Conservation (phyloP, 2,329 filamentous ascomycete genomes). For the Aspergillus hiratsukae region DNA sequence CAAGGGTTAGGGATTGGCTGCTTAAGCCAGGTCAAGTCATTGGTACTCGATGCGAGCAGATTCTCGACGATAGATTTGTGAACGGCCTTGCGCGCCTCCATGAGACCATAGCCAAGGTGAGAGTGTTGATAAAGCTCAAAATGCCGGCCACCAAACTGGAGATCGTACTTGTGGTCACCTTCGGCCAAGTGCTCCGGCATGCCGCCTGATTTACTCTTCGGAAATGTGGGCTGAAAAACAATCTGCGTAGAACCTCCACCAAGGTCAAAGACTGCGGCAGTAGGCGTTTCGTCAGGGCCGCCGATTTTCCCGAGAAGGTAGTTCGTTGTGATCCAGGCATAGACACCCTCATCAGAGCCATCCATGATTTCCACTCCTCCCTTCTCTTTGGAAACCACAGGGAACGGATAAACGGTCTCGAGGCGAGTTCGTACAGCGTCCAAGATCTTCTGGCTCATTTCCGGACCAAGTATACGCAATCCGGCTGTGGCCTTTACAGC, state of each 20-base stretch:
- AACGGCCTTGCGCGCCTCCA: constrained; percentile 86
- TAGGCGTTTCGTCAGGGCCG: constrained; percentile 80
- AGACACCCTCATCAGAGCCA: constrained; percentile 93
- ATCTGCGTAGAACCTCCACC: constrained; percentile 97
- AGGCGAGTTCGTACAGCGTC: constrained; percentile 77
- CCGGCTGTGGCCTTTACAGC: constrained; percentile 98
- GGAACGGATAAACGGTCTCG: constrained; percentile 89
- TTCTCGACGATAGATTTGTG: constrained; percentile 72
- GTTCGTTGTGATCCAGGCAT: constrained; percentile 98
- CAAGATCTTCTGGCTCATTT: constrained; percentile 78
- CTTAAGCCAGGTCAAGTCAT: constrained; percentile 63
- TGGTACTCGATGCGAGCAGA: constrained; percentile 59
- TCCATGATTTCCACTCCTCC: constrained; percentile 96
- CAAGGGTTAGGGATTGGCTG: constrained; percentile 77
- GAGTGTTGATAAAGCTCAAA: constrained; percentile 98
- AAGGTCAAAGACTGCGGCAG: constrained; percentile 91
- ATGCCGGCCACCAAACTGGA: constrained; percentile 82
- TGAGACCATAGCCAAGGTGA: constrained; percentile 92
- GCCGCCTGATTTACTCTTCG: constrained; percentile 64
- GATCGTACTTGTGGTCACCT: constrained; percentile 92
- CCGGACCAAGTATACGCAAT: constrained; percentile 75
- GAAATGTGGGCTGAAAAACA: constrained; percentile 94
- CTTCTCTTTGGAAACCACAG: constrained; percentile 78
- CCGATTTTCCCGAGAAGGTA: constrained; percentile 98
- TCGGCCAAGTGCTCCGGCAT: constrained; percentile 81